These are phyloP conservation scores for Zygosaccharomyces lentus DNA, from an alignment of 805 yeast genomes.

Conservation along the genomic window DNA sequence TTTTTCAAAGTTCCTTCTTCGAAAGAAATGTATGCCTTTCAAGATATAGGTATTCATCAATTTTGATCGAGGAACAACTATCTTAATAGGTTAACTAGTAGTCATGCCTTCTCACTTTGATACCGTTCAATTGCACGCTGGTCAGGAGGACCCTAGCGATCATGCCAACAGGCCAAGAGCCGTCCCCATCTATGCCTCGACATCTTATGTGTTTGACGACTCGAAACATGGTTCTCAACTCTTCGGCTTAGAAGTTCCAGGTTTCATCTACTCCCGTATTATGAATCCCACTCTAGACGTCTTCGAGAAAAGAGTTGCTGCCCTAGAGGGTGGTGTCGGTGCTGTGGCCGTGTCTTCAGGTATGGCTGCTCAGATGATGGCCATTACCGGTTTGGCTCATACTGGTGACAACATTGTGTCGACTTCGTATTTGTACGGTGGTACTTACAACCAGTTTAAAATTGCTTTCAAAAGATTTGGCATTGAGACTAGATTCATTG, in stretches of 20 bases:
- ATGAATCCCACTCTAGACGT: conserved; percentile 92
- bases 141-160: conserved; percentile 66
- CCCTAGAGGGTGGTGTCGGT: conserved; percentile 86
- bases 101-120: conserved; percentile 67
- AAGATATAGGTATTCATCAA: neutral
- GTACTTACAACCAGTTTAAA: conserved; percentile 93
- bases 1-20: neutral
- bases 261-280: conserved; percentile 83
- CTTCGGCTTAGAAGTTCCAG: conserved; percentile 78
- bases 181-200: conserved; percentile 87
- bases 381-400: conserved; percentile 78
- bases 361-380: conserved; percentile 89
- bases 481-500: conserved; percentile 77
- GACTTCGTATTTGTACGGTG: conserved; percentile 86
- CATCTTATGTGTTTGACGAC: conserved; percentile 82
- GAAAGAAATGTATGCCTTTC: neutral
- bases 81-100: neutral
- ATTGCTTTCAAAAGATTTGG: conserved; percentile 88
- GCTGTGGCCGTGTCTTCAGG: conserved; percentile 93
- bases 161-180: conserved; percentile 73
- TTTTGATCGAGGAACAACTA: neutral
- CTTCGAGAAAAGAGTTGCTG: conserved; percentile 87
- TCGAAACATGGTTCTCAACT: conserved; percentile 90
- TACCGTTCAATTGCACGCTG: conserved; percentile 92
- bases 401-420: conserved; percentile 87